Evolutionary conservation across 2,329 filamentous ascomycete genomes (phyloP).

Genomic region (Huntiella savannae): DNA sequence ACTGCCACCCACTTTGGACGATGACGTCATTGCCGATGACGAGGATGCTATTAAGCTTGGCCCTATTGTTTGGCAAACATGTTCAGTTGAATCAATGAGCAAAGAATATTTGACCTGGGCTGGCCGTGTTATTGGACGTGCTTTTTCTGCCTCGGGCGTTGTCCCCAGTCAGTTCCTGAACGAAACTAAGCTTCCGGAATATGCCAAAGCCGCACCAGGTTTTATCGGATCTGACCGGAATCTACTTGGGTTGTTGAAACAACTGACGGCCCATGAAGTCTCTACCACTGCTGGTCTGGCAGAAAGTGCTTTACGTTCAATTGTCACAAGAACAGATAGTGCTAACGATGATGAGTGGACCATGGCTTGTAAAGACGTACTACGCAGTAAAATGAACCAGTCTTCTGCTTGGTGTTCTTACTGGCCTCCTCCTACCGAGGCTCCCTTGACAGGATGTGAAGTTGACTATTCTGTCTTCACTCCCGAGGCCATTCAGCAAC

Average conservation of each 20-base stretch:
- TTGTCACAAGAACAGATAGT: constrained; percentile 33
- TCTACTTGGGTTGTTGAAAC: constrained; percentile 41
- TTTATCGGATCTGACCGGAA: constrained; percentile 41
- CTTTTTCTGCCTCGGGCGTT: constrained; percentile 59
- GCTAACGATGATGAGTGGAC: constrained; percentile 29
- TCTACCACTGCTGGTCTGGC: constrained; percentile 37
- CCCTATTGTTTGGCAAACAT: constrained; percentile 57
- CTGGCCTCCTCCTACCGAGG: constrained; percentile 35
- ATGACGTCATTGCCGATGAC: constrained; percentile 54
- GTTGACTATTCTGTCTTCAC: constrained; percentile 17
- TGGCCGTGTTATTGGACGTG: constrained; percentile 63
- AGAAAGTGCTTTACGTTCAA: constrained; percentile 37
- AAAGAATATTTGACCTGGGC: constrained; percentile 67
- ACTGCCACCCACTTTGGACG: constrained; percentile 21
- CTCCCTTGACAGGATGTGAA: not conserved
- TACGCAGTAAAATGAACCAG: constrained; percentile 31
- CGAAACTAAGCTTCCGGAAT: constrained; percentile 37
- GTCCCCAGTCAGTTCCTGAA: constrained; percentile 40
- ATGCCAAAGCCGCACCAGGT: constrained; percentile 24
- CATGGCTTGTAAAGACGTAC: constrained; percentile 29
- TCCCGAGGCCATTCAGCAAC: constrained; percentile 23
- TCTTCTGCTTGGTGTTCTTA: constrained; percentile 40
- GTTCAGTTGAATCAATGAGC: constrained; percentile 42
- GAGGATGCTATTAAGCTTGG: constrained; percentile 40
- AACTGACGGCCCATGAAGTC: constrained; percentile 39